These are phyloP conservation scores for Paratinospora sagittata DNA, from an alignment of 164 flowering plant genomes.

Conservation along the genomic window DNA sequence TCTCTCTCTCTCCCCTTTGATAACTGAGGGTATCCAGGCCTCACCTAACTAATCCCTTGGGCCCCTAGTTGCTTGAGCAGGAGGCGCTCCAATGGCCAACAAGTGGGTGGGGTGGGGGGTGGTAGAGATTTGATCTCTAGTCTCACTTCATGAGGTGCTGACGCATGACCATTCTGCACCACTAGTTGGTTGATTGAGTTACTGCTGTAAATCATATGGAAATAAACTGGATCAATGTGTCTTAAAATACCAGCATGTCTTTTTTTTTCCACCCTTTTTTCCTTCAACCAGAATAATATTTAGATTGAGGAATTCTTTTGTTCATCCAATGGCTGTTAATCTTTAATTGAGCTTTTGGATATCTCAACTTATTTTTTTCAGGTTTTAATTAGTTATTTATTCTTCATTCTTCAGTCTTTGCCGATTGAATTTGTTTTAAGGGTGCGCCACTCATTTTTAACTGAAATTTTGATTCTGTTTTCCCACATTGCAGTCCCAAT, in stretches of 20 bases:
- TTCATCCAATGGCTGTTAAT: neutral
- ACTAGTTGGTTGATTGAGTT: neutral
- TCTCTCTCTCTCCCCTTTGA: no score
- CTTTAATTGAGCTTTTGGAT: neutral
- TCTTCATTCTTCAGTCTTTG: neutral
- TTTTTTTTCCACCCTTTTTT: neutral
- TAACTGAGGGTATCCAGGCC: no score
- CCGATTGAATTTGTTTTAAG: neutral
- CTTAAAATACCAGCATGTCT: neutral
- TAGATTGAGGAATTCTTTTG: neutral
- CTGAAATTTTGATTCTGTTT: neutral
- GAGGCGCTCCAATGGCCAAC: no score
- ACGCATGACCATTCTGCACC: no score
- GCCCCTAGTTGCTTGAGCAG: no score
- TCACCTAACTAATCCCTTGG: no score
- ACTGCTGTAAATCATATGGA: neutral
- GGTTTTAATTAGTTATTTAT: neutral
- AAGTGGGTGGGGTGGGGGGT: no score
- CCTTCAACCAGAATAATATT: no score
- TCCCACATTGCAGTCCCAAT: conserved; percentile 51
- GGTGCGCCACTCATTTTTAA: neutral
- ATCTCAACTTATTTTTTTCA: neutral
- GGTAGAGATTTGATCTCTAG: no score
- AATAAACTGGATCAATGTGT: neutral
- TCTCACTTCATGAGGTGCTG: no score